Percentiles rank a stretch among this genome's conserved stretches.
Conservation (phyloP, 805 yeast genomes). For the Komagataella phaffii region DNA sequence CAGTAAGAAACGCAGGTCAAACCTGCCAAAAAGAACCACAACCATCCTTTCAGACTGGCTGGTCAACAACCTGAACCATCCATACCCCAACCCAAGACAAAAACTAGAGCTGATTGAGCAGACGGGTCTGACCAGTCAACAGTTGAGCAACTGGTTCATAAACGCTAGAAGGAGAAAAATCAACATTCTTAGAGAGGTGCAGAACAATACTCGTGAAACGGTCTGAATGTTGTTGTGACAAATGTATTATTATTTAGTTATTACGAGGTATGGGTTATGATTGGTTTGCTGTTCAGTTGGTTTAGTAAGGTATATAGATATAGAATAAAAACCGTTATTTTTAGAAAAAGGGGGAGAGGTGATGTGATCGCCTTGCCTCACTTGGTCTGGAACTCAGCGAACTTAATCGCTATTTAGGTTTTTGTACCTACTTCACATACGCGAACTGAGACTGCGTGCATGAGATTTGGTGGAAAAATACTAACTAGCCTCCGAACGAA, state of each 20-base stretch:
- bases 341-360: background rate
- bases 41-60: slow-evolving; percentile 39
- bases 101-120: slow-evolving; percentile 37
- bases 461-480: background rate
- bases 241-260: background rate
- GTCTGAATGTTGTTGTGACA: background rate
- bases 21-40: slow-evolving; percentile 49
- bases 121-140: slow-evolving; percentile 47
- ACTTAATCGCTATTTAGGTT: background rate
- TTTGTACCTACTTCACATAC: background rate
- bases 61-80: slow-evolving; percentile 41
- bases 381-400: background rate
- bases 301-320: background rate
- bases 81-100: slow-evolving; percentile 46
- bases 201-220: slow-evolving; percentile 11
- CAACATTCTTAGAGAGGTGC: slow-evolving; percentile 28
- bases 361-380: background rate
- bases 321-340: slow-evolving; percentile 26
- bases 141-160: slow-evolving; percentile 48
- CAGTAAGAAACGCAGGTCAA: slow-evolving; percentile 26
- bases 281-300: background rate
- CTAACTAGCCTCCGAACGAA: slow-evolving; percentile 6
- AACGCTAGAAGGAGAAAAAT: slow-evolving; percentile 50
- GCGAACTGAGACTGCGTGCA: background rate
- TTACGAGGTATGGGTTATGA: background rate